These are phyloP conservation scores for Penicillium angulare DNA, from an alignment of 495 filamentous ascomycete genomes.

Conservation along the genomic window DNA sequence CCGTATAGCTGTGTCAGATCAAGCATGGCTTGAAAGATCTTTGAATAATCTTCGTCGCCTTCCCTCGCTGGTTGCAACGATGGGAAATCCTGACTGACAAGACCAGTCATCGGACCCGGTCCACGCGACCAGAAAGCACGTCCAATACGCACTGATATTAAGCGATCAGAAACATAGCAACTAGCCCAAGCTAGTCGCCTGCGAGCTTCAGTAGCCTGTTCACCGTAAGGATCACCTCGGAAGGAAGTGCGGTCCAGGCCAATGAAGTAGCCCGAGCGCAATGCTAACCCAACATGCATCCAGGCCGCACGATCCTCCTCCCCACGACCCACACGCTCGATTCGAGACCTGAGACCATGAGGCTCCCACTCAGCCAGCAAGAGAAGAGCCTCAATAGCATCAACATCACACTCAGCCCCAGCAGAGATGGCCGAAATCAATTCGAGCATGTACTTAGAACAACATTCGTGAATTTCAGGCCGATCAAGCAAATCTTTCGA, in stretches of 20 bases:
- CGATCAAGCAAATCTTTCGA: constrained; percentile 59
- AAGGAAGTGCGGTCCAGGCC: constrained; percentile 59
- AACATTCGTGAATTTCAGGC: constrained; percentile 56
- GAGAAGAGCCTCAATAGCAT: constrained; percentile 62
- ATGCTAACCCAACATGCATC: constrained; percentile 66
- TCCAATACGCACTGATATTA: constrained; percentile 62
- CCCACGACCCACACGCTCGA: constrained; percentile 57
- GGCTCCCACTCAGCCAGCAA: constrained; percentile 65
- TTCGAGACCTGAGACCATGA: constrained; percentile 50
- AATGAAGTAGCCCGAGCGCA: constrained; percentile 64
- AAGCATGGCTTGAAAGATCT: constrained; percentile 61
- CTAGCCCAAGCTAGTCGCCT: constrained; percentile 61
- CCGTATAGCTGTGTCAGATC: constrained; percentile 66
- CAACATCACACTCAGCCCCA: constrained; percentile 58
- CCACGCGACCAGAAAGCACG: constrained; percentile 66
- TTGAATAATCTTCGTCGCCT: constrained; percentile 59
- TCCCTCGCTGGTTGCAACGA: constrained; percentile 51
- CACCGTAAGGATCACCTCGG: constrained; percentile 43
- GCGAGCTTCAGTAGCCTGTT: constrained; percentile 52
- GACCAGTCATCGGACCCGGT: constrained; percentile 59
- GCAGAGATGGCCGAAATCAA: constrained; percentile 59
- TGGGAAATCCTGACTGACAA: constrained; percentile 61
- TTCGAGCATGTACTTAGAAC: constrained; percentile 62
- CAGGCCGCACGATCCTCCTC: constrained; percentile 66
- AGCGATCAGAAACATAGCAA: constrained; percentile 63